phyloP scores from a whole-genome alignment of 2,329 filamentous ascomycete genomes.

The Paecilomyces sp. region DNA sequence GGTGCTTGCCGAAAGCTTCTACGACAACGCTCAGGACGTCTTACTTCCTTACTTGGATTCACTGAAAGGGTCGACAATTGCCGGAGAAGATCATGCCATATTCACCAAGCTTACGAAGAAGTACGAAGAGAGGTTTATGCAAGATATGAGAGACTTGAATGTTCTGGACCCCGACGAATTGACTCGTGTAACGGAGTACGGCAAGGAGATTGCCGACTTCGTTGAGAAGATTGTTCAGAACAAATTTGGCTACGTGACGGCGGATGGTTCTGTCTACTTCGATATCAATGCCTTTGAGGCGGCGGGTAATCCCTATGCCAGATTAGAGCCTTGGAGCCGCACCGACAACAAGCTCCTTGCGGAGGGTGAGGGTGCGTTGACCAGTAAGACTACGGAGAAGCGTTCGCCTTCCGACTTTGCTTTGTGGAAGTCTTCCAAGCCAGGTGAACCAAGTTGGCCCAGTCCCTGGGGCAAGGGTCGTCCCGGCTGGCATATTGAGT shows the following conservation, averaged over 20 bases:
- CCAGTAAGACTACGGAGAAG: slow-evolving; percentile 57
- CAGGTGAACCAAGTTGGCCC: slow-evolving; percentile 84
- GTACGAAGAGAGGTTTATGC: slow-evolving; percentile 81
- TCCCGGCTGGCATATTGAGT: slow-evolving; percentile 96
- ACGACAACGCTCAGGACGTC: slow-evolving; percentile 56
- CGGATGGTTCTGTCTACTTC: slow-evolving; percentile 86
- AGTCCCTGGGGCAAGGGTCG: slow-evolving; percentile 82
- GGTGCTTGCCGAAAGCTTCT: slow-evolving; percentile 42
- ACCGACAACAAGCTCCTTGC: slow-evolving; percentile 77
- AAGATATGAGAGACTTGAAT: slow-evolving; percentile 82
- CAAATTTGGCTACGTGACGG: slow-evolving; percentile 69
- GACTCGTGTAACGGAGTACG: slow-evolving; percentile 88
- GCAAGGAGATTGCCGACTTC: slow-evolving; percentile 77
- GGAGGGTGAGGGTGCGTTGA: slow-evolving; percentile 81
- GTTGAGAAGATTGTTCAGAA: slow-evolving; percentile 77
- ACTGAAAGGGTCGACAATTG: slow-evolving; percentile 49
- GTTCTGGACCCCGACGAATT: slow-evolving; percentile 74
- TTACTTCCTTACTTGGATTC: slow-evolving; percentile 75
- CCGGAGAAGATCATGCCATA: slow-evolving; percentile 60
- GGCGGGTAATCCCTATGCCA: slow-evolving; percentile 75
- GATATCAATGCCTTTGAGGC: slow-evolving; percentile 82
- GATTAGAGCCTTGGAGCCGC: slow-evolving; percentile 75
- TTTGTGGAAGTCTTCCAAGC: slow-evolving; percentile 87
- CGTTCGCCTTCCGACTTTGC: slow-evolving; percentile 77
- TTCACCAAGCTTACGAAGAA: slow-evolving; percentile 80